phyloP scores from a whole-genome alignment of 2,329 filamentous ascomycete species.

The Fusarium foetens region DNA sequence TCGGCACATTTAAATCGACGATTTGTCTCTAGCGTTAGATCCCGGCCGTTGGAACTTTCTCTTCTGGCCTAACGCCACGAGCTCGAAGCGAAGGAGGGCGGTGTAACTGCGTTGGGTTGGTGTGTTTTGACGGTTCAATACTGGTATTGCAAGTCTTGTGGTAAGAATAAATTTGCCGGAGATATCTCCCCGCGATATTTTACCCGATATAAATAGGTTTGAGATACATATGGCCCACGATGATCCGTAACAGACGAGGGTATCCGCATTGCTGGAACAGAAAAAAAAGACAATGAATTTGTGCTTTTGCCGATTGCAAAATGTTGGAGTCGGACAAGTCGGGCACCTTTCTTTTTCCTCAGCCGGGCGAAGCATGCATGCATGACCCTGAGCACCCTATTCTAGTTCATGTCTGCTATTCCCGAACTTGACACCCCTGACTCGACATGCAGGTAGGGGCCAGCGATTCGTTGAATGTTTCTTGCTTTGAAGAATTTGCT shows the following conservation, averaged over 20 bases:
- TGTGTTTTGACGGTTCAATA: neutral
- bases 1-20: conserved; percentile 19
- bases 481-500: conserved; percentile 6
- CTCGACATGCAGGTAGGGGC: conserved; percentile 21
- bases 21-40: conserved; percentile 34
- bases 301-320: conserved; percentile 4
- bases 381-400: conserved; percentile 1
- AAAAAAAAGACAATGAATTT: neutral
- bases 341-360: conserved; percentile 11
- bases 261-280: conserved; percentile 5
- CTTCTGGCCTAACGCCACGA: conserved; percentile 13
- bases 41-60: conserved; percentile 31
- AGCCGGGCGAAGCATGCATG: conserved; percentile 5
- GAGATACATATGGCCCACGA: neutral
- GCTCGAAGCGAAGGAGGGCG: conserved; percentile 22
- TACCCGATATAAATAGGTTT: conserved; percentile 1
- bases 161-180: conserved; percentile 7
- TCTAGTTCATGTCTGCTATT: conserved; percentile 26
- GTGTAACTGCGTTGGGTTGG: conserved; percentile 11
- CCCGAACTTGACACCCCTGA: conserved; percentile 36
- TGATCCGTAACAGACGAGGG: neutral
- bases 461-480: conserved; percentile 17
- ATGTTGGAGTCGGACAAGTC: conserved; percentile 1
- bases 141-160: neutral
- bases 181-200: conserved; percentile 16